phyloP scores from a whole-genome alignment of 2,329 filamentous ascomycete genomes.

The Coccinonectria pachysandricola region DNA sequence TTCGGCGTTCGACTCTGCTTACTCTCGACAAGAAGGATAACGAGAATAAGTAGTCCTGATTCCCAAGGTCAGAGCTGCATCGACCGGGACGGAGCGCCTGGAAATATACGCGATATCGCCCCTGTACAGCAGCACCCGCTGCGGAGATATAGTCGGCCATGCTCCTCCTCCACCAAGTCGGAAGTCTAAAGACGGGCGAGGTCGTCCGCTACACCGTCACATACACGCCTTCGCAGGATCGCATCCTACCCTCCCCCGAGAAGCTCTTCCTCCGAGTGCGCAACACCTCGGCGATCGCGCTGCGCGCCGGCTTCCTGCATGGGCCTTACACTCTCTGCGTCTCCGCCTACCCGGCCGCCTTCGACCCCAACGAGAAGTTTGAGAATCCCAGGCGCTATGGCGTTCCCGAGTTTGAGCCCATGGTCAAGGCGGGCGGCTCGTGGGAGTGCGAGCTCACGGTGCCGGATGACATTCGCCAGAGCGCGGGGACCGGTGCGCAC shows the following conservation, averaged over 20 bases:
- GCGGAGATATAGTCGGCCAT: slow-evolving; percentile 44
- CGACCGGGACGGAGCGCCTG: too few species aligned
- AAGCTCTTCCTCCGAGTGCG: slow-evolving; percentile 78
- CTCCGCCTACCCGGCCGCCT: slow-evolving; percentile 72
- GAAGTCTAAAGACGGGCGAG: slow-evolving; percentile 88
- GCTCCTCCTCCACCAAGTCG: slow-evolving; percentile 84
- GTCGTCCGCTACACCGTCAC: slow-evolving; percentile 86
- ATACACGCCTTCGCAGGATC: slow-evolving; percentile 81
- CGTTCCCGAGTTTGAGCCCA: slow-evolving; percentile 85
- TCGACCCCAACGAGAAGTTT: slow-evolving; percentile 73
- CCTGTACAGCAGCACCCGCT: slow-evolving; percentile 6
- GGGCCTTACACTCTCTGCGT: slow-evolving; percentile 88
- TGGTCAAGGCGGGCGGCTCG: slow-evolving; percentile 84
- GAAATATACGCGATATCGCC: too few species aligned
- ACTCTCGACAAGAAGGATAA: too few species aligned
- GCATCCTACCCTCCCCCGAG: slow-evolving; percentile 76
- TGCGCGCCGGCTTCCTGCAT: slow-evolving; percentile 92
- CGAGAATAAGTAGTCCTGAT: too few species aligned
- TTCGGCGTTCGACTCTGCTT: too few species aligned
- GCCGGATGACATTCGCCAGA: slow-evolving; percentile 65
- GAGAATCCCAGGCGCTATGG: slow-evolving; percentile 60
- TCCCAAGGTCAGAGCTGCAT: too few species aligned
- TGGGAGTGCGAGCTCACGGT: slow-evolving; percentile 76
- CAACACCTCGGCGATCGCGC: slow-evolving; percentile 81
- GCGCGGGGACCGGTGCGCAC: slow-evolving; percentile 38